Evolutionary conservation across 2,329 filamentous ascomycete species (phyloP).

Genomic region (Penicillium verrucosum): DNA sequence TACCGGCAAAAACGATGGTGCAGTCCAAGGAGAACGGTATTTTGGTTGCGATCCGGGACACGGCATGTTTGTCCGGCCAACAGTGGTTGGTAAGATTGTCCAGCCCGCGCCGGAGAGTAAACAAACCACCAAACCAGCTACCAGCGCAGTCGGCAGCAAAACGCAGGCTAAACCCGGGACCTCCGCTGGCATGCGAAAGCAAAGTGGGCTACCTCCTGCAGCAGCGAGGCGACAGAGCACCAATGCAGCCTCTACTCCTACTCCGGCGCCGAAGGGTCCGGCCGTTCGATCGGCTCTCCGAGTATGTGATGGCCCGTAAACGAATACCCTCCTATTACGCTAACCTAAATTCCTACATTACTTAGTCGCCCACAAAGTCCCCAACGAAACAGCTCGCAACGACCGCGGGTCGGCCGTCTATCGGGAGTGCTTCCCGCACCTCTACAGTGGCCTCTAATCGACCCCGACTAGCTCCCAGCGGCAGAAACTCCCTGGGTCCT

Average conservation of each 20-base stretch:
- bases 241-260: constrained; percentile 66
- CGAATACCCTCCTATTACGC: constrained; percentile 6
- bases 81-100: constrained; percentile 58
- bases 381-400: constrained; percentile 71
- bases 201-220: constrained; percentile 52
- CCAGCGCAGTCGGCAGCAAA: constrained; percentile 29
- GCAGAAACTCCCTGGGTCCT: constrained; percentile 66
- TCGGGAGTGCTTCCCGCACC: constrained; percentile 52
- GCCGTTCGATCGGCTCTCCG: constrained; percentile 37
- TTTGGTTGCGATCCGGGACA: constrained; percentile 70
- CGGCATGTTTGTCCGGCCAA: constrained; percentile 84
- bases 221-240: constrained; percentile 64
- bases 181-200: constrained; percentile 37
- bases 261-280: constrained; percentile 58
- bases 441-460: constrained; percentile 46
- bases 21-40: constrained; percentile 81
- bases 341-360: constrained; percentile 16
- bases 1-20: constrained; percentile 89
- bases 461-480: constrained; percentile 54
- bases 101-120: constrained; percentile 38
- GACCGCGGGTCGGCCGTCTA: constrained; percentile 48
- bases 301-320: constrained; percentile 26
- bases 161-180: constrained; percentile 9
- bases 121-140: constrained; percentile 32
- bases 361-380: constrained; percentile 72